Evolutionary conservation across 2,329 filamentous ascomycete genomes (phyloP).

Genomic region (Clarireedia paspali): DNA sequence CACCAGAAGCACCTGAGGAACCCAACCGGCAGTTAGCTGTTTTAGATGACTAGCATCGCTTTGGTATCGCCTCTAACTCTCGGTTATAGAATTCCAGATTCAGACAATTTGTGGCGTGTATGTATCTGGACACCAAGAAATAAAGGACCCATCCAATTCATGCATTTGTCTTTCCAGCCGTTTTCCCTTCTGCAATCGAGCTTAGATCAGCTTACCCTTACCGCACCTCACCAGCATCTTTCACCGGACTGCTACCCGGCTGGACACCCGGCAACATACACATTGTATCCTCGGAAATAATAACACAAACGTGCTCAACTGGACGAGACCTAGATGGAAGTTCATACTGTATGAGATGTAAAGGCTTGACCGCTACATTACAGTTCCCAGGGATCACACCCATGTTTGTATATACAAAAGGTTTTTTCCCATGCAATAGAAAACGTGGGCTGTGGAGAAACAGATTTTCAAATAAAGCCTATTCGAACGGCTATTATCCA

Average conservation of each 20-base stretch:
- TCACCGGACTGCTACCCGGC: not conserved
- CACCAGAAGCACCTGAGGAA: not conserved
- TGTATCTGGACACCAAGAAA: not conserved
- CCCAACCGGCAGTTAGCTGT: not conserved
- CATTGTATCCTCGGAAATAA: not conserved
- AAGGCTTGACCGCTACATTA: slow-evolving; percentile 9
- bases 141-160: not conserved
- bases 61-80: not conserved
- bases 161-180: not conserved
- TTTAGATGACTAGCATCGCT: slow-evolving; percentile 3
- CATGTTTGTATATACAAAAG: not conserved
- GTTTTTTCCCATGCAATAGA: not conserved
- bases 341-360: not conserved
- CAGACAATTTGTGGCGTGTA: not conserved
- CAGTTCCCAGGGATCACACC: not conserved
- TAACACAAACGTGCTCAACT: not conserved
- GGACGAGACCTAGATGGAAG: not conserved
- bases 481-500: not conserved
- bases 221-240: not conserved
- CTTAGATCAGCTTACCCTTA: slow-evolving; percentile 8
- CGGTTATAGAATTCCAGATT: not conserved
- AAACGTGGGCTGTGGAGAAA: slow-evolving; percentile 4
- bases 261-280: not conserved
- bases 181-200: not conserved
- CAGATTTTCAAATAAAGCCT: not conserved